Evolutionary conservation across 805 yeast genomes (phyloP).

Genomic region (Yarrowia divulgata): DNA sequence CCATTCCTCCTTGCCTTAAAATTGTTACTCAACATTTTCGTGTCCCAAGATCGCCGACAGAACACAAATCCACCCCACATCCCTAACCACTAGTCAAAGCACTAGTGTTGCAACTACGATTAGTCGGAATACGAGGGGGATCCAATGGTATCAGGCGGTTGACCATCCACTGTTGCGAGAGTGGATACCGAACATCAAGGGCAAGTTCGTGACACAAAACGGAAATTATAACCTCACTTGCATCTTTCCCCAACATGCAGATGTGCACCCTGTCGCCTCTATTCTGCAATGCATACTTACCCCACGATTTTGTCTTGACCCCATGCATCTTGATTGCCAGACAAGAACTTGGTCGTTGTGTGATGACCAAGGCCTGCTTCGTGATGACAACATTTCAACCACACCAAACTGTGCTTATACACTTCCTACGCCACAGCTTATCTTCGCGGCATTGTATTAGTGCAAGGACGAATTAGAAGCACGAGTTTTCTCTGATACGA

Average conservation of each 20-base stretch:
- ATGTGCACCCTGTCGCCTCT: not conserved
- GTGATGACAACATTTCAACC: not conserved
- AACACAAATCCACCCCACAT: conserved; percentile 10
- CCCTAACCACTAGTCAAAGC: conserved; percentile 5
- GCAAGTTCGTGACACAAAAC: not conserved
- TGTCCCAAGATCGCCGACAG: not conserved
- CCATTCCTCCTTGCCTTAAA: not conserved
- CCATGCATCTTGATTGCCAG: conserved; percentile 1
- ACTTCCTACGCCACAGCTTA: not conserved
- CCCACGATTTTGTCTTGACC: conserved; percentile 30
- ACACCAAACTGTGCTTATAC: not conserved
- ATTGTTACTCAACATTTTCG: conserved; percentile 6
- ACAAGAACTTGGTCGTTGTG: not conserved
- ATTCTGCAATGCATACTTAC: conserved; percentile 32
- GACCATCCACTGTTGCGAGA: not conserved
- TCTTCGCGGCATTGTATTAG: no score
- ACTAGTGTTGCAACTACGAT: conserved; percentile 1
- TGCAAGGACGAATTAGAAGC: no score
- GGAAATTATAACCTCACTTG: conserved; percentile 18
- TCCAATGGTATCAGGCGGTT: not conserved
- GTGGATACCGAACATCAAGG: conserved; percentile 16
- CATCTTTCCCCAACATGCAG: conserved; percentile 28
- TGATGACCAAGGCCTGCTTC: not conserved
- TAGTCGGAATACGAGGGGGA: not conserved
- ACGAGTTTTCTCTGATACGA: no score